Conservation (phyloP, 2,329 filamentous ascomycete genomes). For the Colletotrichum eleusines region DNA sequence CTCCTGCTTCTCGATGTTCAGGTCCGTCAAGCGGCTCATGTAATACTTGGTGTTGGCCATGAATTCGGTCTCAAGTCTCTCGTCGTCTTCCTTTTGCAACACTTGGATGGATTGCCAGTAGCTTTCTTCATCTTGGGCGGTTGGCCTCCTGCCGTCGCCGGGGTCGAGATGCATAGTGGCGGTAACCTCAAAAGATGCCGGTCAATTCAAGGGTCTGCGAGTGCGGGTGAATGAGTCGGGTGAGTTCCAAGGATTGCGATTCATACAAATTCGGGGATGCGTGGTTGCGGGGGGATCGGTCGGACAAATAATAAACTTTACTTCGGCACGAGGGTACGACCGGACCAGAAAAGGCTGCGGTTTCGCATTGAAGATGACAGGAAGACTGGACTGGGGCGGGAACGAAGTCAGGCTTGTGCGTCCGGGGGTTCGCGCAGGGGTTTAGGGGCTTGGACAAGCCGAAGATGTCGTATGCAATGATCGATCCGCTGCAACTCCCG, state of each 20-base stretch:
- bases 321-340: slow-evolving; percentile 11
- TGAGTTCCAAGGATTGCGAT: slow-evolving; percentile 4
- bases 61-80: slow-evolving; percentile 11
- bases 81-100: slow-evolving; percentile 24
- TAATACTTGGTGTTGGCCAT: slow-evolving; percentile 13
- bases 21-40: slow-evolving; percentile 4
- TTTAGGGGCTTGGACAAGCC: slow-evolving; percentile 1
- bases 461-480: slow-evolving; percentile 22
- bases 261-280: slow-evolving; percentile 15
- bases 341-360: slow-evolving; percentile 4
- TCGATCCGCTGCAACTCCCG: slow-evolving; percentile 13
- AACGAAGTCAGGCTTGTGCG: not conserved
- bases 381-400: not conserved
- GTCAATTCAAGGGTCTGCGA: slow-evolving; percentile 1
- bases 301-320: slow-evolving; percentile 8
- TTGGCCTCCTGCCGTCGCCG: slow-evolving; percentile 18
- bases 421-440: slow-evolving; percentile 3
- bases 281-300: not conserved
- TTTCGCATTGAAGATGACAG: slow-evolving; percentile 33
- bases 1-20: slow-evolving; percentile 29
- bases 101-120: slow-evolving; percentile 27
- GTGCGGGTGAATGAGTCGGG: not conserved
- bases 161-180: slow-evolving; percentile 30
- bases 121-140: slow-evolving; percentile 32
- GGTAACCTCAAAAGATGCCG: not conserved